Conservation (phyloP, 2,329 filamentous ascomycete genomes). For the Phyllosticta citrichinensis region DNA sequence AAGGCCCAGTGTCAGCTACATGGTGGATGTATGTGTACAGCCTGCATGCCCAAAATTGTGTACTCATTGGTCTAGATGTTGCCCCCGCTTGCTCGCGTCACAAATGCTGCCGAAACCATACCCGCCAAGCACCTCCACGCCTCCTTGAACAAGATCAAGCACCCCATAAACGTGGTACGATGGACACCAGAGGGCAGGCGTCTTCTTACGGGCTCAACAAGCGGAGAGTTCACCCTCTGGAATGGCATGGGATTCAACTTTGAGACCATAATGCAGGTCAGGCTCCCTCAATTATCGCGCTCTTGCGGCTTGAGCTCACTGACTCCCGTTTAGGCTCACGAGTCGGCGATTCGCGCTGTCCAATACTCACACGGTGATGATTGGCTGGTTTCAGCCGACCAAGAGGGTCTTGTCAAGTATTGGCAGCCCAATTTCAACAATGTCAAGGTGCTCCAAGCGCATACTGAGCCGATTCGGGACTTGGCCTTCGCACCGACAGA, state of each 20-base stretch:
- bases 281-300: not conserved
- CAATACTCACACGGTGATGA: conserved; percentile 93
- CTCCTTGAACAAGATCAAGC: conserved; percentile 97
- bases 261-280: conserved; percentile 88
- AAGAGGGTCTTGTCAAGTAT: conserved; percentile 93
- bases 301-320: conserved; percentile 26
- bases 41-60: not conserved
- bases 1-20: conserved; percentile 78
- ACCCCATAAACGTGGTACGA: conserved; percentile 90
- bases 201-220: conserved; percentile 85
- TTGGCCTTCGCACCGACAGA: conserved; percentile 90
- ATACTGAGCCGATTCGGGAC: conserved; percentile 81
- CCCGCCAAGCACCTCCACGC: conserved; percentile 94
- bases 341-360: conserved; percentile 71
- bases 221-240: conserved; percentile 96
- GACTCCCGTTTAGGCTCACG: conserved; percentile 52
- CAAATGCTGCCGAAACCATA: conserved; percentile 72
- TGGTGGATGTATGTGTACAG: conserved; percentile 61
- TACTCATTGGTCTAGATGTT: conserved; percentile 54
- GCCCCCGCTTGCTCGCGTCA: conserved; percentile 66
- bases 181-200: conserved; percentile 96
- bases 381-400: conserved; percentile 92
- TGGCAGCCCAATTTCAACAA: conserved; percentile 99
- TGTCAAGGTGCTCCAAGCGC: conserved; percentile 86
- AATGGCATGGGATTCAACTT: conserved; percentile 99